Evolutionary conservation across 805 yeast genomes (phyloP), one percentile per base, ranked within the genome.

Genomic region (Tetrapisispora namnaoensis): DNA sequence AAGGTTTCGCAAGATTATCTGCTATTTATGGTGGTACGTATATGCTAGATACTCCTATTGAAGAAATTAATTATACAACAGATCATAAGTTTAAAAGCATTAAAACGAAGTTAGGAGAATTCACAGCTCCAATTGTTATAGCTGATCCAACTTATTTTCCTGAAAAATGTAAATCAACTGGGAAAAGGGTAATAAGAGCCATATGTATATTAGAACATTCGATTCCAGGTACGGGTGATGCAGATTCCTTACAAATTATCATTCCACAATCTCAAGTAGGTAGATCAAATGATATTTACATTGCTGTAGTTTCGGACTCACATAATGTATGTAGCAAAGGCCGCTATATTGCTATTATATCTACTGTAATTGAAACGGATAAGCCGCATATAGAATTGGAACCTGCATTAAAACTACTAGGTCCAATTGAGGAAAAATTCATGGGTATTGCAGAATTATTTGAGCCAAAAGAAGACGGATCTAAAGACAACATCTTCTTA

Each of bases 101-200:
- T 45, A 81, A 81, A 57, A 85, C 96, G 45, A 93, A 90, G 54
- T 93, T 89, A 59, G 98, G 96, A 53, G 75, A 75, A 41, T 96
- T 96, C 16, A 83, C 79, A 60, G 96, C 99, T 0, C 95, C 95
- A 52, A 71, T 89, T 51, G 95, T 93, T 30, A 89, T 93, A 70
- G 96, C 96, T 22, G 99, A 93, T 67, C 99, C 99, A 50, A 91
- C 98, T 17, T 93, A 93, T 63, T 93, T 93, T 80, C 96, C 97
- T 76, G 64, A 62, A 14, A 58, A 66, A 48, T 68, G 72, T 49
- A 66, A 66, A 51, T 58, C 72, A 4, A 61, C 66, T 14, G 69
- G 67, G n/a, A 68, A 63, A 51, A 56, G 61, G 50, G 62, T 63
- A 48, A 69, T 69, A 36, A 69, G 74, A 59, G 71, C 74, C 18